phyloP scores from a whole-genome alignment of 1,139 yeast genomes.

The Candida neerlandica region DNA sequence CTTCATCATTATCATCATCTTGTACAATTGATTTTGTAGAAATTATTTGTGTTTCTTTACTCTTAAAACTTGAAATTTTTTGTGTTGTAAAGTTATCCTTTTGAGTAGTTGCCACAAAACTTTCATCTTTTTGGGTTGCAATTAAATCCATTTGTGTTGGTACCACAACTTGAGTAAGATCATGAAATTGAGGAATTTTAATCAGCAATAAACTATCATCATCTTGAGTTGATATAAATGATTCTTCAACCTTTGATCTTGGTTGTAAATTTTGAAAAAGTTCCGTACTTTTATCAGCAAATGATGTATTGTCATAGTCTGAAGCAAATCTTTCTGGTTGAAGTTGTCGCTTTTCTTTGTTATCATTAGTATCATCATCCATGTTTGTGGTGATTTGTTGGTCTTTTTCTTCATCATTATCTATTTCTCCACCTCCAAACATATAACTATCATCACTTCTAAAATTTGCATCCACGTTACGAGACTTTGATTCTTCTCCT shows the following conservation, averaged over 20 bases:
- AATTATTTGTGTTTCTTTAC: not conserved
- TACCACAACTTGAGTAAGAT: constrained; percentile 10
- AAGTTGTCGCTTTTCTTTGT: not conserved
- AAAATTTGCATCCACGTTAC: constrained; percentile 7
- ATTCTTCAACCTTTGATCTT: constrained; percentile 14
- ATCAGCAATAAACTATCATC: constrained; percentile 3
- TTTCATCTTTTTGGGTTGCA: constrained; percentile 21
- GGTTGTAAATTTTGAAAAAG: constrained; percentile 38
- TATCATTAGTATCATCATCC: constrained; percentile 4
- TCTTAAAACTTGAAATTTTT: constrained; percentile 12
- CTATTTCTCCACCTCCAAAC: constrained; percentile 30
- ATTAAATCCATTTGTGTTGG: constrained; percentile 21
- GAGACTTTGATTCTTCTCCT: constrained; percentile 20
- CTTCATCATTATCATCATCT: constrained; percentile 1
- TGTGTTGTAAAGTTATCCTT: constrained; percentile 11
- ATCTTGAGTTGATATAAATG: constrained; percentile 11
- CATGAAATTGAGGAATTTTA: constrained; percentile 18
- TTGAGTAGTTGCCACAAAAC: constrained; percentile 14
- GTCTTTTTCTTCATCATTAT: constrained; percentile 8
- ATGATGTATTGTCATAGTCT: constrained; percentile 1
- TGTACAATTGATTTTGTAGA: not conserved
- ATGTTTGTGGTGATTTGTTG: constrained; percentile 4
- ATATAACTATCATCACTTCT: constrained; percentile 38
- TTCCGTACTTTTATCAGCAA: constrained; percentile 14
- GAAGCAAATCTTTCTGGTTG: not conserved